Evolutionary conservation across 2,329 filamentous ascomycete genomes (phyloP), one percentile per base, ranked within the genome.

Genomic region (Talaromyces atroroseus): DNA sequence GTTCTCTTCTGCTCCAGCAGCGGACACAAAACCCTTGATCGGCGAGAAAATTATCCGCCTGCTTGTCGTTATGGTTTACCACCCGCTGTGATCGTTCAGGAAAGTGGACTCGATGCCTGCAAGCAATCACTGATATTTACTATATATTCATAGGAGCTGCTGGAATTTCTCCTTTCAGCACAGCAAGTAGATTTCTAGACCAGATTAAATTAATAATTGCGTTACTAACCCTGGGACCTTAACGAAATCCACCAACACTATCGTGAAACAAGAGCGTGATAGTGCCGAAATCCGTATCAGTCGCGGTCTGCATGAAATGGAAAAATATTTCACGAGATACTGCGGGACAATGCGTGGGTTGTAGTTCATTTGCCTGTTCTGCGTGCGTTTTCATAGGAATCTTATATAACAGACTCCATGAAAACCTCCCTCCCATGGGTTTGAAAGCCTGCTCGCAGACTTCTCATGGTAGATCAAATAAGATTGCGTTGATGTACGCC

Each of bases 261-360:
- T 82, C 79, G 63, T 81, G 76, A 66, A 78, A 78, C n/a, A 78
- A 66, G 18, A 77, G 65, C 3, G 76, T 78, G 50, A 78, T 70
- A 29, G 60, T 64, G 21, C 68, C 68, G 58, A 83, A 83, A 61
- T 84, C 80, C 49, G 84, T 87, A 68, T 92, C 89, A 5, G 47
- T 32, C 38, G 51, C 47, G n/a, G 55, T 58, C 8, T 56, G 58
- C 56, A 80, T 81, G 3, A 40, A 53, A 46, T 47, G 40, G n/a
- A 20, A 21, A 8, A 53, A 53, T 2, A 23, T 14, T 10, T 24
- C 18, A 5, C 40, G 40, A 56, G 76, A 71, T 21, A 89, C 85
- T 14, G 80, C 74, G 1, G 87, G 87, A 66, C 90, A 90, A 69
- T 90, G 87, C 64, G 90, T 76, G 62, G 90, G 72, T 3, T 88